Evolutionary conservation across 495 filamentous ascomycete species (phyloP), one percentile per base, ranked within the genome.

Genomic region (Diplogelasinospora grovesii): DNA sequence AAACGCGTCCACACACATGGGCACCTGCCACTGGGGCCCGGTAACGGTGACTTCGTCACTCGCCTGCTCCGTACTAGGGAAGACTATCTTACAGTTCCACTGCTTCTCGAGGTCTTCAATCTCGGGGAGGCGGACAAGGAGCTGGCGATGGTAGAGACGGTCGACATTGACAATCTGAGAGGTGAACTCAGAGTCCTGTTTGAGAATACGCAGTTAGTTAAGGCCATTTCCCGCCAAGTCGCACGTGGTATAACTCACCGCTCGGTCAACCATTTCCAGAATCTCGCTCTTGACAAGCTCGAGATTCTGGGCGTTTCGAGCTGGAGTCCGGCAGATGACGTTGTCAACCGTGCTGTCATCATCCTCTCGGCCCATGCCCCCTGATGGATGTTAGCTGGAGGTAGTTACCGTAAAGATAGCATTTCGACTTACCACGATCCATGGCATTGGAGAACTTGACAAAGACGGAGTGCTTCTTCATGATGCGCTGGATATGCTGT

Each of bases 391-490:
- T 60, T 50, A 58, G 53, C 45, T 9, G 29, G 22, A 28, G 7
- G 2, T n/a, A 20, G 2, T 1, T 35, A 18, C 39, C 30, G 36
- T 9, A 7, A 24, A 4, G 10, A 20, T 24, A 7, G 8, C 21
- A 2, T 13, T 8, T 8, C 9, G 19, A 30, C 53, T 45, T 60
- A 62, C 72, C 73, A 51, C 92, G 85, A 62, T 99, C 92, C 93
- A 97, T 97, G 19, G 93, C 92, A 54, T 99, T 99, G 48, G 88
- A 94, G 58, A 99, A 99, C 60, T 99, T 99, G 68, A 99, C 92
- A 48, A 97, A 99, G 42, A 99, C 92, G 2, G 92, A 99, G 67
- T 99, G 93, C 64, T 96, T 96, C 71, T 99, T 99, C 92, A 97
- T 99, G 68, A 97, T 97, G 42, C 89, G 89, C 59, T 99, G 92